Evolutionary conservation across 495 filamentous ascomycete species (phyloP).

Genomic region (Podospora sp.): DNA sequence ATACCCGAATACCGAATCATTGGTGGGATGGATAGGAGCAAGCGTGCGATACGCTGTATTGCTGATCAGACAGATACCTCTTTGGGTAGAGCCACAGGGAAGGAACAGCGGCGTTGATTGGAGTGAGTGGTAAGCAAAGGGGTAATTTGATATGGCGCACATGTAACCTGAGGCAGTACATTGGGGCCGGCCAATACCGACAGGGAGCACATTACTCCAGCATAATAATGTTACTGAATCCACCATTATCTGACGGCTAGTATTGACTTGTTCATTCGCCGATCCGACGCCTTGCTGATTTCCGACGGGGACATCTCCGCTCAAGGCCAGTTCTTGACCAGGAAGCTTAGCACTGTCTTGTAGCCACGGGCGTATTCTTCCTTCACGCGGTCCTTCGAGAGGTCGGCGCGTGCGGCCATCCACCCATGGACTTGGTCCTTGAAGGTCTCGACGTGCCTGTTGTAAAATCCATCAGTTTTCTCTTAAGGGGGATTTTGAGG

Average conservation of each 20-base stretch:
- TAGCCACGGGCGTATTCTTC: slow-evolving; percentile 82
- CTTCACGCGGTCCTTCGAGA: slow-evolving; percentile 67
- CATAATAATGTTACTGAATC: neutral
- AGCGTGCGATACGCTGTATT: neutral
- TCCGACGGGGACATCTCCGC: neutral
- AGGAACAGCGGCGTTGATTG: neutral
- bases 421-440: slow-evolving; percentile 80
- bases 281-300: neutral
- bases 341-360: slow-evolving; percentile 71
- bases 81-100: neutral
- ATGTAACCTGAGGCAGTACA: neutral
- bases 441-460: slow-evolving; percentile 81
- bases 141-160: too few species aligned
- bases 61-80: neutral
- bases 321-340: slow-evolving; percentile 62
- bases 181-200: neutral
- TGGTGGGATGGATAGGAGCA: neutral
- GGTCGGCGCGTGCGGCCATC: slow-evolving; percentile 79
- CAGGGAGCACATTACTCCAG: neutral
- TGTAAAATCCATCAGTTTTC: too few species aligned
- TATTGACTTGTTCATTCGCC: neutral
- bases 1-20: neutral
- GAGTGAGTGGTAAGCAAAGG: neutral
- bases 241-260: neutral
- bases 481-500: too few species aligned